These are phyloP conservation scores for Scleroderma bovista DNA, from an alignment of 768 basidiomycete genomes.

Conservation along the genomic window DNA sequence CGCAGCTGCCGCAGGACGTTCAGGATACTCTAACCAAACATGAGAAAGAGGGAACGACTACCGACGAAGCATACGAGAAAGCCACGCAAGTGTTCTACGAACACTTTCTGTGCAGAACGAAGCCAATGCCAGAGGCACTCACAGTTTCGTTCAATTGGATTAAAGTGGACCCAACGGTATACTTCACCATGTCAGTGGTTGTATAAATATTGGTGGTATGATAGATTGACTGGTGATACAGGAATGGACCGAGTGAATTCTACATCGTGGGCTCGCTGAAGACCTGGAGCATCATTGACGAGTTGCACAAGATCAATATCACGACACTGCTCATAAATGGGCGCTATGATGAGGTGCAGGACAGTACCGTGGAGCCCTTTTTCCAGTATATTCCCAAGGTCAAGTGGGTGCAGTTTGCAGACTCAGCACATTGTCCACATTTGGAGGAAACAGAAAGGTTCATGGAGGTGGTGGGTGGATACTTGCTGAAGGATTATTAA, in stretches of 20 bases:
- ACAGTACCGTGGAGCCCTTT: slow-evolving; percentile 28
- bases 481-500: slow-evolving; percentile 18
- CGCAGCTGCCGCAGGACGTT: slow-evolving; percentile 36
- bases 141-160: slow-evolving; percentile 26
- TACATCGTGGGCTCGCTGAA: slow-evolving; percentile 28
- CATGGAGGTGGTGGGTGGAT: slow-evolving; percentile 28
- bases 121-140: slow-evolving; percentile 42
- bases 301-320: slow-evolving; percentile 28
- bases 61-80: slow-evolving; percentile 39
- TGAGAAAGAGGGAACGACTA: slow-evolving; percentile 40
- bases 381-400: slow-evolving; percentile 28
- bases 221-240: slow-evolving; percentile 6
- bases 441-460: slow-evolving; percentile 33
- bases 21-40: slow-evolving; percentile 38
- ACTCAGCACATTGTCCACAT: slow-evolving; percentile 33
- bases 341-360: slow-evolving; percentile 32
- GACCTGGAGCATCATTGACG: slow-evolving; percentile 30
- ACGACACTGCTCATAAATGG: slow-evolving; percentile 35
- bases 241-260: slow-evolving; percentile 39
- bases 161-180: slow-evolving; percentile 44
- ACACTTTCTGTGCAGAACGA: slow-evolving; percentile 37
- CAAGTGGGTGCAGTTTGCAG: slow-evolving; percentile 33
- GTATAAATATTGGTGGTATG: background rate
- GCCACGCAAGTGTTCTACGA: slow-evolving; percentile 39
- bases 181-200: slow-evolving; percentile 38